phyloP scores from a whole-genome alignment of 2,329 filamentous ascomycete species.

The Penicillium italicum region DNA sequence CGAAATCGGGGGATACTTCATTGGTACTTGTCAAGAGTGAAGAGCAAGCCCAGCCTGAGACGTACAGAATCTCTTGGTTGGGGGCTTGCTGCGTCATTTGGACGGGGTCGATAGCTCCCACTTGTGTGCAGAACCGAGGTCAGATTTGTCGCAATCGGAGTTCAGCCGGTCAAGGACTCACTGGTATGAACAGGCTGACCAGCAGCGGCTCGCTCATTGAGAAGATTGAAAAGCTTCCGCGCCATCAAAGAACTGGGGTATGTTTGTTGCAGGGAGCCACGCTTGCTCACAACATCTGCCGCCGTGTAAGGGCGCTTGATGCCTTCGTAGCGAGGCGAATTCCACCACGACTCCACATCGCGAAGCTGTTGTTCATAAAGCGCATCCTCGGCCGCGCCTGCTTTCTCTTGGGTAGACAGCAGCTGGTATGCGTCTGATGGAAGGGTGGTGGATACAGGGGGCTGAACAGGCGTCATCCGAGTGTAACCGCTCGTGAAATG shows the following conservation, averaged over 20 bases:
- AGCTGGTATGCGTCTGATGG: constrained; percentile 82
- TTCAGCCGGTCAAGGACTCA: constrained; percentile 38
- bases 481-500: constrained; percentile 38
- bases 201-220: constrained; percentile 71
- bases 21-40: constrained; percentile 90
- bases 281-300: constrained; percentile 87
- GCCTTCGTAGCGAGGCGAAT: constrained; percentile 74
- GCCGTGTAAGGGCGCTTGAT: constrained; percentile 91
- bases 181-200: constrained; percentile 91
- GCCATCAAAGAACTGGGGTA: constrained; percentile 96
- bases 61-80: constrained; percentile 92
- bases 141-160: constrained; percentile 2
- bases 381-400: constrained; percentile 75
- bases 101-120: constrained; percentile 97
- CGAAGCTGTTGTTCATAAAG: constrained; percentile 79
- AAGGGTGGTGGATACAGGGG: constrained; percentile 58
- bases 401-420: constrained; percentile 71
- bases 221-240: constrained; percentile 84
- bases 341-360: constrained; percentile 89
- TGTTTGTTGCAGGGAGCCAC: constrained; percentile 77
- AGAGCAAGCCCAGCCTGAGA: constrained; percentile 97
- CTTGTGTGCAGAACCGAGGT: constrained; percentile 50
- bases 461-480: constrained; percentile 57
- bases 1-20: constrained; percentile 95
- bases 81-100: constrained; percentile 99